Evolutionary conservation across 1,139 yeast species (phyloP).

Genomic region (Tardiomyces depauwii): DNA sequence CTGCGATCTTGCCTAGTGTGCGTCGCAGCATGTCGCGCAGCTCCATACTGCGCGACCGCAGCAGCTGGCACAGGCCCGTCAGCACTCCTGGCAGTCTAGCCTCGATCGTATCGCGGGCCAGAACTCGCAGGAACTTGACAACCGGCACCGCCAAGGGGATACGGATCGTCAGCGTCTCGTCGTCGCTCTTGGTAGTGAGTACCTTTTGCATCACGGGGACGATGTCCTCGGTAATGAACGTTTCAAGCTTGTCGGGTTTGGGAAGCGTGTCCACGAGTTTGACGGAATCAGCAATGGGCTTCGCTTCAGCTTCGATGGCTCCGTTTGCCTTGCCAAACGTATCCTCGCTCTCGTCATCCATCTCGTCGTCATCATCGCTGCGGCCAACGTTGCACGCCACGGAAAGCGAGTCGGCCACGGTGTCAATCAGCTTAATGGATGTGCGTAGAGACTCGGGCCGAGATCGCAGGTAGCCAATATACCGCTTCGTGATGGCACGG

Average conservation of each 20-base stretch:
- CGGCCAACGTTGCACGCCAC: conserved; percentile 15
- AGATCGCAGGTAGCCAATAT: conserved; percentile 41
- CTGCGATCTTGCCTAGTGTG: conserved; percentile 55
- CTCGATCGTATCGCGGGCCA: conserved; percentile 46
- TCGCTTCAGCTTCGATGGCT: conserved; percentile 6
- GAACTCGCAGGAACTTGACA: conserved; percentile 54
- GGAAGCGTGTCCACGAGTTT: conserved; percentile 22
- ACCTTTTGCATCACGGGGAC: conserved; percentile 52
- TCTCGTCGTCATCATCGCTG: conserved; percentile 7
- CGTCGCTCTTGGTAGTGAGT: conserved; percentile 37
- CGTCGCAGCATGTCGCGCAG: conserved; percentile 81
- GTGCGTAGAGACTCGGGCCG: conserved; percentile 46
- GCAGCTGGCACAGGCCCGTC: conserved; percentile 76
- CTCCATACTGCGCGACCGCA: conserved; percentile 80
- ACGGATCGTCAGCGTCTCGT: conserved; percentile 65
- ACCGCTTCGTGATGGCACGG: conserved; percentile 63
- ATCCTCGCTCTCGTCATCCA: conserved; percentile 3
- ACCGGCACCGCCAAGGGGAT: conserved; percentile 77
- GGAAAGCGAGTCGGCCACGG: conserved; percentile 46
- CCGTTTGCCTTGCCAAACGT: background rate
- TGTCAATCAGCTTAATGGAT: conserved; percentile 50
- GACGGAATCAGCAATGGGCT: conserved; percentile 11
- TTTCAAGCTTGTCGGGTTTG: conserved; percentile 34
- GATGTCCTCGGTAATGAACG: conserved; percentile 45
- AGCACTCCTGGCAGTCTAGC: conserved; percentile 68